Percentiles rank a stretch among this genome's conserved stretches.
Conservation (phyloP, 768 basidiomycete species). For the Phanerodontia chrysosporium region DNA sequence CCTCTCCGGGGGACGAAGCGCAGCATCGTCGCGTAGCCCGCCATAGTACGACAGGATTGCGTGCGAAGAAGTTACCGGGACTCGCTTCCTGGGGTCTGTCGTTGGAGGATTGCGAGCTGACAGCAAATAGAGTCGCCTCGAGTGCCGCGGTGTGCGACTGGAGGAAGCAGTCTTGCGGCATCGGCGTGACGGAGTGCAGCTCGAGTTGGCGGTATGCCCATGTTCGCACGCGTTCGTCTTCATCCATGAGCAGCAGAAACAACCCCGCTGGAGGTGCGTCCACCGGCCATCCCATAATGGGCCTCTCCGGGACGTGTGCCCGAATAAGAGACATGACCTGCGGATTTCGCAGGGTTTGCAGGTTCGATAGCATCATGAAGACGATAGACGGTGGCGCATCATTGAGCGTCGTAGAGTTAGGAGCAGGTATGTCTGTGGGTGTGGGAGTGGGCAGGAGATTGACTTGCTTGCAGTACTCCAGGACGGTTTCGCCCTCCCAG, state of each 20-base stretch:
- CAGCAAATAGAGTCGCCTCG: conserved; percentile 32
- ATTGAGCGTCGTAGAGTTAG: conserved; percentile 27
- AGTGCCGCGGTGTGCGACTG: conserved; percentile 45
- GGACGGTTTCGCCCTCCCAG: conserved; percentile 58
- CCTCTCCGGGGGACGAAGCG: conserved; percentile 49
- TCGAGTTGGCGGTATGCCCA: conserved; percentile 55
- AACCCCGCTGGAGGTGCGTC: conserved; percentile 58
- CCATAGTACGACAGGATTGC: conserved; percentile 47
- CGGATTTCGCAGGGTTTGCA: conserved; percentile 49
- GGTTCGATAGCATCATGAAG: conserved; percentile 63
- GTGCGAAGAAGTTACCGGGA: conserved; percentile 25
- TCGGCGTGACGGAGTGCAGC: conserved; percentile 35
- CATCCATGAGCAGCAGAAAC: conserved; percentile 53
- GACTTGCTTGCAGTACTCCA: conserved; percentile 40
- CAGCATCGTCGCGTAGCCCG: conserved; percentile 38
- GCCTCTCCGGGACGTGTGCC: conserved; percentile 31
- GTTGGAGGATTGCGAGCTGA: conserved; percentile 22
- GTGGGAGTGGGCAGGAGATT: conserved; percentile 20
- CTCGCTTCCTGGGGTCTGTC: too few species aligned
- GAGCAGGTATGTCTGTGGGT: neutral
- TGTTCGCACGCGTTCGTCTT: conserved; percentile 42
- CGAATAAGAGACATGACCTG: conserved; percentile 41
- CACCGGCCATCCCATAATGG: conserved; percentile 48
- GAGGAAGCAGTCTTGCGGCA: conserved; percentile 44
- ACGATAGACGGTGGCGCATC: conserved; percentile 45